Evolutionary conservation across 106 monocot genomes (phyloP).

Genomic region (Dendrobium officinale): DNA sequence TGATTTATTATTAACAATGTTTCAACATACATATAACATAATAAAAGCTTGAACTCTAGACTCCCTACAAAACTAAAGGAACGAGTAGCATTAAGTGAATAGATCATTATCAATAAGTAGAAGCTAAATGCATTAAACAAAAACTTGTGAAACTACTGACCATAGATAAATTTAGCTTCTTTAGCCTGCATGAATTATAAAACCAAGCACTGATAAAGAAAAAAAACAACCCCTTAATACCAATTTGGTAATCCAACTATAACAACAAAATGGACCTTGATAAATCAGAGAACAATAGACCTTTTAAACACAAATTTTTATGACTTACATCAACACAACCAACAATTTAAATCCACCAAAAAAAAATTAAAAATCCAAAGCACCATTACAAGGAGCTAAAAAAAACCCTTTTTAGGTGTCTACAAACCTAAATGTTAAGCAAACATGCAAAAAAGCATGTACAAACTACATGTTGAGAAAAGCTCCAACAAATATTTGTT

Average conservation of each 20-base stretch:
- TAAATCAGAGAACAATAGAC: not conserved
- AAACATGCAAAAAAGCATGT: not conserved
- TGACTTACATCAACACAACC: not conserved
- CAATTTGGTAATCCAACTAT: too few species aligned
- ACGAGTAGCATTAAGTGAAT: conserved; percentile 1
- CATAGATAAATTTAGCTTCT: not conserved
- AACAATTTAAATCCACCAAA: not conserved
- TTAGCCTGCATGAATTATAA: not conserved
- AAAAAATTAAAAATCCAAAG: not conserved
- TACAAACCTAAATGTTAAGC: not conserved
- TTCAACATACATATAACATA: not conserved
- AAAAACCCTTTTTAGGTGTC: not conserved
- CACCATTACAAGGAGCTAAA: not conserved
- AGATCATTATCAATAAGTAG: not conserved
- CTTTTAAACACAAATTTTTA: not conserved
- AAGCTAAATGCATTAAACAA: not conserved
- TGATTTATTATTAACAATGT: not conserved
- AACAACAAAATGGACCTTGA: too few species aligned
- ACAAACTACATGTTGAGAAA: not conserved
- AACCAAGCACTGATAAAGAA: not conserved
- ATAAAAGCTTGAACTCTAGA: too few species aligned
- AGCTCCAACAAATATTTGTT: not conserved
- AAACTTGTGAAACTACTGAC: not conserved
- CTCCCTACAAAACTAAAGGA: not conserved
- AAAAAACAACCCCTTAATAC: not conserved